Percentiles rank a stretch among this genome's conserved stretches.
phyloP scores from a whole-genome alignment of 208 protist species.

The Porcisia hertigi region DNA sequence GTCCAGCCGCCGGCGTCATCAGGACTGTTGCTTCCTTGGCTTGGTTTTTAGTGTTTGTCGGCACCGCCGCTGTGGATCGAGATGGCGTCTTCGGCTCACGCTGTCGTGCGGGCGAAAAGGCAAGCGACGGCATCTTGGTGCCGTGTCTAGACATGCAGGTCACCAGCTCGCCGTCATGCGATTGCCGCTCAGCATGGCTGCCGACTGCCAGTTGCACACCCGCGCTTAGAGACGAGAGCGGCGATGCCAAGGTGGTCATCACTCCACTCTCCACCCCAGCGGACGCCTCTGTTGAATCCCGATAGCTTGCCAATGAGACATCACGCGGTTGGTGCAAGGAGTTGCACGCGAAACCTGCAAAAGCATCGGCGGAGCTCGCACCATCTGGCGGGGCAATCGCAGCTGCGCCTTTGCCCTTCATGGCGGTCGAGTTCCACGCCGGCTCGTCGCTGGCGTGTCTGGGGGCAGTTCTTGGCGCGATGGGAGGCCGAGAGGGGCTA shows the following conservation, averaged over 20 bases:
- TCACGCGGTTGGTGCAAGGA: background rate
- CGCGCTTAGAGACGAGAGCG: background rate
- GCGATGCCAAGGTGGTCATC: background rate
- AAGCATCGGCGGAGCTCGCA: background rate
- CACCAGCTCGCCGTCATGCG: background rate
- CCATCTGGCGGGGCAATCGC: background rate
- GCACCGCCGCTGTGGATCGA: slow-evolving; percentile 2
- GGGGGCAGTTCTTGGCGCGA: background rate
- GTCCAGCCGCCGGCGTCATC: slow-evolving; percentile 42
- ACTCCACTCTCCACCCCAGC: background rate
- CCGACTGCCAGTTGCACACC: background rate
- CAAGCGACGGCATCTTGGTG: background rate
- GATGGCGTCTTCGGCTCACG: background rate
- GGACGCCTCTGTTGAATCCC: background rate
- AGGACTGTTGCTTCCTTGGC: slow-evolving; percentile 36
- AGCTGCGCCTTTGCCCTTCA: background rate
- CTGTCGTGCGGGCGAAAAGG: background rate
- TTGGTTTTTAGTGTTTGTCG: slow-evolving; percentile 8
- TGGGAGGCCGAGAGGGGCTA: background rate
- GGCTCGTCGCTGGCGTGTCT: background rate
- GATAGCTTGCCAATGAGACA: background rate
- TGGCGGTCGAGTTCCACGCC: background rate
- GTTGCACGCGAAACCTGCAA: background rate
- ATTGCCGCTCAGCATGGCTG: background rate
- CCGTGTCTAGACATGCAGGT: background rate